A percentile compares a stretch with the other conserved stretches of the same genome.
phyloP scores from a whole-genome alignment of 148 eudicot species.

The Chenopodium formosanum region DNA sequence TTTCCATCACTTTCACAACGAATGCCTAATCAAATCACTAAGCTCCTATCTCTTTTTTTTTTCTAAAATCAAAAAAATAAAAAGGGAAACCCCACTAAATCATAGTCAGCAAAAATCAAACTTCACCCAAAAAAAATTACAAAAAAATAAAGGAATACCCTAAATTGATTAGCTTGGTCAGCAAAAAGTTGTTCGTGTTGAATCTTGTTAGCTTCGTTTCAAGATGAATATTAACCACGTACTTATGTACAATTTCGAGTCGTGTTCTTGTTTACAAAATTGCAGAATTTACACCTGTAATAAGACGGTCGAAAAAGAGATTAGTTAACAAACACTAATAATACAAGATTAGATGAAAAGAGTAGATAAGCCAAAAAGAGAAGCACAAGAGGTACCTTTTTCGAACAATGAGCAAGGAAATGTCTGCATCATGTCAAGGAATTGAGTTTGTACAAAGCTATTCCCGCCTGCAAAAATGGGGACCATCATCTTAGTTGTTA shows the following conservation, averaged over 20 bases:
- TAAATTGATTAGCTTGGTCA: slow-evolving; percentile 25
- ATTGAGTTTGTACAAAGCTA: slow-evolving; percentile 41
- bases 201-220: background rate
- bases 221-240: slow-evolving; percentile 9
- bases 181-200: slow-evolving; percentile 16
- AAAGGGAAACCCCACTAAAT: slow-evolving; percentile 15
- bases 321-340: slow-evolving; percentile 20
- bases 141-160: background rate
- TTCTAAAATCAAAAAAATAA: background rate
- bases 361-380: slow-evolving; percentile 21
- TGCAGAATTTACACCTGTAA: slow-evolving; percentile 50
- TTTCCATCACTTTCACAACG: slow-evolving; percentile 38
- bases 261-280: slow-evolving; percentile 33
- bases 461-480: slow-evolving; percentile 44
- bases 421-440: slow-evolving; percentile 55
- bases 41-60: slow-evolving; percentile 14
- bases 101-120: slow-evolving; percentile 22
- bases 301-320: slow-evolving; percentile 4
- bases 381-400: slow-evolving; percentile 45
- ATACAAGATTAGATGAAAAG: slow-evolving; percentile 5
- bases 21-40: slow-evolving; percentile 43
- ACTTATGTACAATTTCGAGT: slow-evolving; percentile 29
- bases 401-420: slow-evolving; percentile 44
- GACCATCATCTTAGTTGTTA: slow-evolving; percentile 35
- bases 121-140: background rate